Evolutionary conservation across 2,329 filamentous ascomycete genomes (phyloP), one percentile per base, ranked within the genome.

Genomic region (Stromatinia cepivora): DNA sequence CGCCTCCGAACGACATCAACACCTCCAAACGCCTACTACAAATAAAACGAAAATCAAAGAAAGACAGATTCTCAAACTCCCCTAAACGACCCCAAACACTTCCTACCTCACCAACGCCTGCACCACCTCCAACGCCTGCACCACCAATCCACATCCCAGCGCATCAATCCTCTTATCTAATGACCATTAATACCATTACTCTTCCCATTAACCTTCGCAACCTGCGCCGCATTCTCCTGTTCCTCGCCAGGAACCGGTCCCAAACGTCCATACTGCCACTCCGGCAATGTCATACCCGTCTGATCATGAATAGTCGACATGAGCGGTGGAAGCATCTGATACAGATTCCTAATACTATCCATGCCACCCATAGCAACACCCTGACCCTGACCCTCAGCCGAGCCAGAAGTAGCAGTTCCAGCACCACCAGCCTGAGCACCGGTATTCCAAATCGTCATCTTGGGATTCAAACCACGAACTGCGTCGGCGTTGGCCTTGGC

Each of bases 371-470:
- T 82, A 54, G 80, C 78, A 53, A 79, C 79, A 36, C 79, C 81
- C 54, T 77, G 77, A 15, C 31, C 31, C 31, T 31, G 31, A 31
- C 80, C 81, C 46, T 63, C 59, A 6, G 28, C 45, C 17, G 66
- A 61, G 17, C 10, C 36, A 54, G 22, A 22, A 10, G 20, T 28
- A 25, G 34, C 48, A 53, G 25, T n/a, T 22, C 78, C 83, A 45
- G 72, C 71, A 25, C 71, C 69, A 5, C 75, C 76, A 57, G 75
- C 75, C 64, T 85, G 81, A 62, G 81, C 79, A 56, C 91, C 91
- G 11, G 92, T 96, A 78, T 92, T 95, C 93, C 92, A 97, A 36
- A 94, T 88, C 72, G 89, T 93, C 81, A 96, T 95, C 89, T 96
- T 96, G 73, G 93, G 93, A 79, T 93, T 87, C 73, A 96, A 81